Base-by-base conservation (phyloP, 805 yeast species). In the Hanseniaspora nectarophila region DNA sequence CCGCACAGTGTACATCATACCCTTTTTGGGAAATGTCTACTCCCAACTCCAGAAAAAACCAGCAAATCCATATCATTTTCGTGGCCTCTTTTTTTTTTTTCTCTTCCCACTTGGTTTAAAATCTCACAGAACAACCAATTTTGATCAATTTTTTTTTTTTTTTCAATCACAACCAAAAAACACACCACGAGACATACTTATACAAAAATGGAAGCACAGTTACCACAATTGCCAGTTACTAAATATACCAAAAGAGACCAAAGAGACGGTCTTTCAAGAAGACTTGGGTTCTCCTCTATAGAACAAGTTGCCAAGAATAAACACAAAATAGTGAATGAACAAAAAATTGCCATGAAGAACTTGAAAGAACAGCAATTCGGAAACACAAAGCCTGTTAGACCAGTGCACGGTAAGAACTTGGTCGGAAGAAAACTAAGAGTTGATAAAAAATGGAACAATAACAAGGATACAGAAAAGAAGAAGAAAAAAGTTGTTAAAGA, bases 231-330 rank as follows among this genome's bases (percentile, higher is more conserved):
- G 16, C 45, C 47, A 23, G 48, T 43, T 4, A 29, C 26, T 2
- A 7, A 45, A 13, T 52, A 52, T 23, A 32, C 38, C 6, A 45
- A 13, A 18, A 51, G 54, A 51, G 34, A 28, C 31, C 26, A 21
- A n/a, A 44, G 54, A 39, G 33, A 49, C 28, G 50, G 54, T 4
- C 44, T 51, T 15, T 33, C 45, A 2, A 51, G 50, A 44, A 51
- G 54, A 51, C 43, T 51, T 32, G 54, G 54, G 18, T 51, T 51
- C 28, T 33, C 42, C 2, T 44, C 45, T 5, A 43, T 45, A 7
- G 50, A 23, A 10, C 46, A 43, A 24, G 38, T 51, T 18, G 32
- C 43, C 21, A 33, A 51, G 35, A 44, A 44, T 23, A 47, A 43
- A 47, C 7, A 21, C 21, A 47, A 47, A 29, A 47, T 47, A 15